phyloP scores from a whole-genome alignment of 257 asterid genomes.

The Plantago ovata region DNA sequence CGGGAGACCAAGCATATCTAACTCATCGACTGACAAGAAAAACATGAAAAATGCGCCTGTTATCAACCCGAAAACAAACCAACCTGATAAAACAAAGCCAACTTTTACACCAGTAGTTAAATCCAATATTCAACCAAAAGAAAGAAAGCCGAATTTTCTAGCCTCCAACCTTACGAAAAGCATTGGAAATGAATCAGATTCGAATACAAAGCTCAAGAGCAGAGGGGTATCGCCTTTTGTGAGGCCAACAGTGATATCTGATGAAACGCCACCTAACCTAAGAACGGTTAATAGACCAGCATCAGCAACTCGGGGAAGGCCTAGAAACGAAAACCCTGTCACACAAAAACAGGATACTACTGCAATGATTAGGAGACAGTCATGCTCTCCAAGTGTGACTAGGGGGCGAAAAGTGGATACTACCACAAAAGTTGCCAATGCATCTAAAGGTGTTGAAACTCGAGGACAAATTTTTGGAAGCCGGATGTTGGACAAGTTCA shows the following conservation, averaged over 20 bases:
- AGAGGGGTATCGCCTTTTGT: slow-evolving; percentile 43
- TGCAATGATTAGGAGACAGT: slow-evolving; percentile 36
- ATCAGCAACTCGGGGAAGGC: slow-evolving; percentile 48
- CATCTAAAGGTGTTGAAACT: slow-evolving; percentile 22
- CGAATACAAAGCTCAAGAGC: slow-evolving; percentile 24
- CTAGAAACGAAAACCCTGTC: slow-evolving; percentile 21
- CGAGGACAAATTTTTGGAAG: slow-evolving; percentile 60
- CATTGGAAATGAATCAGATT: slow-evolving; percentile 22
- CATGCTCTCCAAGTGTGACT: slow-evolving; percentile 54
- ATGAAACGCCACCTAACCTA: slow-evolving; percentile 49
- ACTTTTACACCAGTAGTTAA: slow-evolving; percentile 1
- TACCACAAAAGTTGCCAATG: slow-evolving; percentile 13
- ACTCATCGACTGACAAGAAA: slow-evolving; percentile 21
- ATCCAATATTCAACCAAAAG: slow-evolving; percentile 11
- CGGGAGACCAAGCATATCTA: slow-evolving; percentile 29
- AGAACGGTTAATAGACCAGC: slow-evolving; percentile 39
- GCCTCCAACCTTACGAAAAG: slow-evolving; percentile 42
- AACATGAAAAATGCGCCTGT: slow-evolving; percentile 30
- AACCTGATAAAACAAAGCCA: slow-evolving; percentile 28
- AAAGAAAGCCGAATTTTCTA: slow-evolving; percentile 16
- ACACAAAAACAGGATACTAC: slow-evolving; percentile 29
- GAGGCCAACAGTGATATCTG: slow-evolving; percentile 30
- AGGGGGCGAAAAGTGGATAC: slow-evolving; percentile 44
- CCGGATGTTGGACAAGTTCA: slow-evolving; percentile 67
- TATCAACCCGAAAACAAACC: slow-evolving; percentile 9